Evolutionary conservation across 2,329 filamentous ascomycete species (phyloP).

Genomic region (Fonsecaea monophora): DNA sequence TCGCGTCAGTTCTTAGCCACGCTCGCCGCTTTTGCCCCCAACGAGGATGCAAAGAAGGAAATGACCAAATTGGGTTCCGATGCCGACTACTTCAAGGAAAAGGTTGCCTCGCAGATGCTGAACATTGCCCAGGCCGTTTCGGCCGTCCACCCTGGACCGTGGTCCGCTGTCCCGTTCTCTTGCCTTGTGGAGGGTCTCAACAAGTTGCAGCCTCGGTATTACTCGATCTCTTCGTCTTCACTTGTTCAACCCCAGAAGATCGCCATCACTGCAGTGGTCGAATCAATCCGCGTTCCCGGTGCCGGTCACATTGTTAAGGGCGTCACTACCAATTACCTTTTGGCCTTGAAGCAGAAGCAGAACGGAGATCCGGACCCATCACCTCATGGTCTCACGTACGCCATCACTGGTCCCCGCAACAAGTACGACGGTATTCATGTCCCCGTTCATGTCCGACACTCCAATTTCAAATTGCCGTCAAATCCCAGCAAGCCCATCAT

Average conservation of each 20-base stretch:
- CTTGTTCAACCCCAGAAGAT: slow-evolving; percentile 93
- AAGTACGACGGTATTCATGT: slow-evolving; percentile 97
- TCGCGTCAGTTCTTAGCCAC: slow-evolving; percentile 93
- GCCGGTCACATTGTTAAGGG: slow-evolving; percentile 83
- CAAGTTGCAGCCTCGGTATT: slow-evolving; percentile 97
- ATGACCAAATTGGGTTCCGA: slow-evolving; percentile 88
- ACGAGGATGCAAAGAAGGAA: slow-evolving; percentile 82
- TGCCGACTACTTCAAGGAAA: slow-evolving; percentile 92
- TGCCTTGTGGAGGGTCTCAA: slow-evolving; percentile 90
- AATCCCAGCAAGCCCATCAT: slow-evolving; percentile 93
- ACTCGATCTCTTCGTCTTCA: slow-evolving; percentile 98
- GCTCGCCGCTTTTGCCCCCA: slow-evolving; percentile 86
- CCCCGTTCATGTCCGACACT: slow-evolving; percentile 94
- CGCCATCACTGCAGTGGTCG: slow-evolving; percentile 92
- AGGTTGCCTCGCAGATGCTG: slow-evolving; percentile 79
- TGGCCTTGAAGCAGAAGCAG: slow-evolving; percentile 96
- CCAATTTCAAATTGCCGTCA: slow-evolving; percentile 98
- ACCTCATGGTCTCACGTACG: slow-evolving; percentile 83
- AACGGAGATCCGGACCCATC: slow-evolving; percentile 83
- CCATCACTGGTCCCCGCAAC: slow-evolving; percentile 87
- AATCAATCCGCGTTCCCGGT: slow-evolving; percentile 78
- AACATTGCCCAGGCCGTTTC: slow-evolving; percentile 89
- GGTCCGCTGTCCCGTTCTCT: slow-evolving; percentile 88
- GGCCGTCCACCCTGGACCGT: slow-evolving; percentile 73
- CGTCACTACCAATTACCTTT: slow-evolving; percentile 94